Percentiles rank a stretch among this genome's conserved stretches.
phyloP scores from a whole-genome alignment of 148 eudicot genomes.

The Agrostemma githago region DNA sequence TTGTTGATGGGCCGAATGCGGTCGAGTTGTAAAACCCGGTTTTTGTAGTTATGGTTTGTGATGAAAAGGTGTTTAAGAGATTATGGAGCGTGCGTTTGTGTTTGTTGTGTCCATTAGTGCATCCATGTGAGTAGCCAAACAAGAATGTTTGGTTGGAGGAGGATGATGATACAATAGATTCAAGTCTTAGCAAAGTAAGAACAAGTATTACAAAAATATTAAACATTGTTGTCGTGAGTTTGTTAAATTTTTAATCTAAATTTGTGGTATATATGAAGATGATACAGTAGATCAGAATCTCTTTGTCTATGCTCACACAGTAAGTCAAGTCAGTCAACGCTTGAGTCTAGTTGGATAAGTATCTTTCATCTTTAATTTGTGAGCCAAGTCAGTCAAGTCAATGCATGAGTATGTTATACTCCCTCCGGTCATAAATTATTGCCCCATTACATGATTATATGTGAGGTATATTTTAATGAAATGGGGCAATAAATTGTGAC shows the following conservation, averaged over 20 bases:
- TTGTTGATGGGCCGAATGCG: neutral
- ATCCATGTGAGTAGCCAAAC: neutral
- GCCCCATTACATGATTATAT: too few species aligned
- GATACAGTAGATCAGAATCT: neutral
- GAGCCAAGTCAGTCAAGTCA: neutral
- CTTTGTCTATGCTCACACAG: neutral
- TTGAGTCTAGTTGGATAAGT: neutral
- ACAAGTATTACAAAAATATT: neutral
- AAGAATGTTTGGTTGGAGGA: neutral
- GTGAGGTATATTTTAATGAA: too few species aligned
- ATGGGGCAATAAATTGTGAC: too few species aligned
- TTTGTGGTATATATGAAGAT: neutral
- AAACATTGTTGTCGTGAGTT: neutral
- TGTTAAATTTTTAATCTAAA: neutral
- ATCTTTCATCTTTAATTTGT: neutral
- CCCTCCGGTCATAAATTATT: too few species aligned
- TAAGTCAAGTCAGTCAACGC: conserved; percentile 7
- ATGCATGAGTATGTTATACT: neutral
- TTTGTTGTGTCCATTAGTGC: neutral
- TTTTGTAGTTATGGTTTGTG: conserved; percentile 1
- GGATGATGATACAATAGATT: neutral
- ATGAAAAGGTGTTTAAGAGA: conserved; percentile 5
- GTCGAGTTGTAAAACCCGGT: conserved; percentile 1
- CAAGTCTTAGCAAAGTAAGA: neutral
- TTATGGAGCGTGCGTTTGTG: conserved; percentile 10